Conservation (phyloP, 139 green algal genomes). For the Chlamydomonas schloesseri region DNA sequence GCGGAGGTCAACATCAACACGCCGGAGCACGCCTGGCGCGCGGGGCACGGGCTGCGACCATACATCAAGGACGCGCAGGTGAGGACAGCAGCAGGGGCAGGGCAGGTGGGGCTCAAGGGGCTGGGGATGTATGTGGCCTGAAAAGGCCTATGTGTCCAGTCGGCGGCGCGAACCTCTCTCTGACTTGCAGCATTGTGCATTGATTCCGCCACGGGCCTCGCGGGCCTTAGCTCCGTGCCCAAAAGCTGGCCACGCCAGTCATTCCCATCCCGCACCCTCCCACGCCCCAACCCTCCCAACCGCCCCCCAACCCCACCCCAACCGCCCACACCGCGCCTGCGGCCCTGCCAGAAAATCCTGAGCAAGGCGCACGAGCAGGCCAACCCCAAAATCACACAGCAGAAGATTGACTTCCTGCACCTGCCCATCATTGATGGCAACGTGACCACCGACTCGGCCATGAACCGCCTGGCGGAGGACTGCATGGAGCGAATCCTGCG, state of each 20-base stretch:
- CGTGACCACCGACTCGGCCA: slow-evolving; percentile 75
- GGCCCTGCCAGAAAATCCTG: slow-evolving; percentile 65
- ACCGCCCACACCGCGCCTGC: not conserved
- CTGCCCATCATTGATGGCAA: slow-evolving; percentile 85
- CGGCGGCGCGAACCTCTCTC: too few species aligned
- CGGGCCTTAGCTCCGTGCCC: too few species aligned
- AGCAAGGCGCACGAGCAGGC: slow-evolving; percentile 67
- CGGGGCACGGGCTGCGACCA: slow-evolving; percentile 74
- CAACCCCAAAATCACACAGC: slow-evolving; percentile 73
- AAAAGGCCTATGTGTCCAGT: too few species aligned
- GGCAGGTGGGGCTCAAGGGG: too few species aligned
- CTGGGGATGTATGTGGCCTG: too few species aligned
- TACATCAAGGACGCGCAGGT: slow-evolving; percentile 89
- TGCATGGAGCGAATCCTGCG: slow-evolving; percentile 79
- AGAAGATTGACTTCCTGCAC: slow-evolving; percentile 87
- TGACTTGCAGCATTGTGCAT: too few species aligned
- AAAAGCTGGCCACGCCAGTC: too few species aligned
- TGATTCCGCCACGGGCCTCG: too few species aligned
- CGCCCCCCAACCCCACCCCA: not conserved
- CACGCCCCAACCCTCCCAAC: too few species aligned
- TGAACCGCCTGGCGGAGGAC: slow-evolving; percentile 80
- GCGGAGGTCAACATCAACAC: slow-evolving; percentile 84
- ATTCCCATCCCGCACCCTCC: too few species aligned
- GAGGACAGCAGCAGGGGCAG: too few species aligned
- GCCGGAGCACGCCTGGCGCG: slow-evolving; percentile 75